These are phyloP conservation scores for Fusarium sarcochroum DNA, from an alignment of 2,329 filamentous ascomycete genomes.

Conservation along the genomic window DNA sequence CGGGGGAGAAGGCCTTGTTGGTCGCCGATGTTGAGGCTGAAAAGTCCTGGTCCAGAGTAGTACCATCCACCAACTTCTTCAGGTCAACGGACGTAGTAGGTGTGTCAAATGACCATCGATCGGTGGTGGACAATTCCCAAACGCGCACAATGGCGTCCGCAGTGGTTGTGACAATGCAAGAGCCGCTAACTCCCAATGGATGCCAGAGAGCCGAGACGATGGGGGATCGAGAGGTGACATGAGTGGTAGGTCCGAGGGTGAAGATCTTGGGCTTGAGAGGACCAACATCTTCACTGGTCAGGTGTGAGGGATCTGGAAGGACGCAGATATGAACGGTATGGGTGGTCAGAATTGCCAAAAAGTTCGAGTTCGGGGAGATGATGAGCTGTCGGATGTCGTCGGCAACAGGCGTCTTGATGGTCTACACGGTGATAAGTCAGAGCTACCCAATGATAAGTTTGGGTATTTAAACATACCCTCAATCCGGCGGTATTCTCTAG, in stretches of 20 bases:
- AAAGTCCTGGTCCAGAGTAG: slow-evolving; percentile 86
- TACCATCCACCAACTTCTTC: slow-evolving; percentile 88
- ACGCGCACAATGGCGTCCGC: slow-evolving; percentile 88
- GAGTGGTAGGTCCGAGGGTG: slow-evolving; percentile 91
- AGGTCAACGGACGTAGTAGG: slow-evolving; percentile 89
- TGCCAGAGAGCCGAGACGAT: slow-evolving; percentile 92
- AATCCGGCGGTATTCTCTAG: slow-evolving; percentile 49
- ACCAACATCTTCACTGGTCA: slow-evolving; percentile 76
- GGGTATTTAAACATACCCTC: slow-evolving; percentile 50
- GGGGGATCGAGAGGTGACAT: slow-evolving; percentile 87
- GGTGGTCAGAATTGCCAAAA: slow-evolving; percentile 86
- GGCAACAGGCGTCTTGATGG: slow-evolving; percentile 82
- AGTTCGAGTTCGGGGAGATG: slow-evolving; percentile 85
- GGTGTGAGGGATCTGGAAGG: slow-evolving; percentile 84
- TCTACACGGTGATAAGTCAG: slow-evolving; percentile 60
- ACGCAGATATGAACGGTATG: slow-evolving; percentile 90
- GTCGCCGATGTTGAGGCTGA: slow-evolving; percentile 79
- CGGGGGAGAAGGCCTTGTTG: slow-evolving; percentile 87
- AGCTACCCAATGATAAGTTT: background rate
- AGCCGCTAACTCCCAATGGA: slow-evolving; percentile 85
- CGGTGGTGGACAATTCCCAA: slow-evolving; percentile 89
- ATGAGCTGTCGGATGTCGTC: slow-evolving; percentile 88
- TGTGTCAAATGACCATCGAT: slow-evolving; percentile 88
- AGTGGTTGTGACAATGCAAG: slow-evolving; percentile 89
- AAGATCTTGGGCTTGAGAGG: slow-evolving; percentile 87